Evolutionary conservation across 129 eudicot species (phyloP), one percentile per base, ranked within the genome.

Genomic region (Flaveria robusta): DNA sequence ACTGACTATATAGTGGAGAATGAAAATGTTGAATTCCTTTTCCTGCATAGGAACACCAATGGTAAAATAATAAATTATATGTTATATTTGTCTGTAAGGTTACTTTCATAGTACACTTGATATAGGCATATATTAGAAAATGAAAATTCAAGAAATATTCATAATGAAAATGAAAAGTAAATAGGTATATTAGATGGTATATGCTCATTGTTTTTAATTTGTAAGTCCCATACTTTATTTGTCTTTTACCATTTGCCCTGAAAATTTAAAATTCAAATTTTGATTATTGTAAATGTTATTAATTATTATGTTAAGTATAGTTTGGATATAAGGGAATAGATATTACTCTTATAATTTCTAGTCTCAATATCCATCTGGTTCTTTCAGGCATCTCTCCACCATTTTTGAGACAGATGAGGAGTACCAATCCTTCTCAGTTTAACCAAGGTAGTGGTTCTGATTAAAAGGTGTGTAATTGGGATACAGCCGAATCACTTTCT

Each of bases 381-480:
- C 43, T 50, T 46, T 74, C 75, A 84, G 88, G 89, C 34, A 66
- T 68, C 13, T 22, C 43, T 47, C 82, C 83, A 26, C 85, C 91
- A 5, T 82, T 78, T 56, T 66, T 82, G 55, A 84, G 85, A 54
- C 83, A 80, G 60, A 78, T 77, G 62, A 84, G 69, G 79, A 55
- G 81, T 74, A 51, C 68, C 27, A 51, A 50, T 69, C 77, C 92
- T 60, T 79, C 83, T 49, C 82, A 74, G 77, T 80, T 81, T 46
- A 49, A 75, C 7, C 84, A 81, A 73, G 82, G 74, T 51, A 68
- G 78, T 75, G 86, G 84, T 78, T 83, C 86, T 34, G 88, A 76
- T 70, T 80, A 76, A 79, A 55, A 49, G 7, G 64, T 20, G n/a
- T n/a, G n/a, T 69, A 49, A 68, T 71, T 66, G 52, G 75, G 71